Percentiles rank a stretch among this genome's conserved stretches.
These are phyloP conservation scores for Anthracocystis setariae DNA, from an alignment of 1,284 basidiomycete genomes.

Conservation along the genomic window DNA sequence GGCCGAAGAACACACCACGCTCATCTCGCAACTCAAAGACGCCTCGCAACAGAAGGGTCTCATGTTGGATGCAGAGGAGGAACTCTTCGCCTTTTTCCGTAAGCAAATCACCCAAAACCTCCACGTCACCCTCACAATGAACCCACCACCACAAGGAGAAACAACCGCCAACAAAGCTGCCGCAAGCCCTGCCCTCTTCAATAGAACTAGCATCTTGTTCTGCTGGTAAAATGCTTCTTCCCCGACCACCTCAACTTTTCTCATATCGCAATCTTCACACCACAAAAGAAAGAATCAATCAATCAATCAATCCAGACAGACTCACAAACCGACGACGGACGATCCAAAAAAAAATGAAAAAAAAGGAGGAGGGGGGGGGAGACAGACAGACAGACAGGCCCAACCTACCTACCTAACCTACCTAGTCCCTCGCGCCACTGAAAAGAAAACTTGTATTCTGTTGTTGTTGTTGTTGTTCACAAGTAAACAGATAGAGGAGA, in stretches of 20 bases:
- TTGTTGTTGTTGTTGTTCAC: too few species aligned
- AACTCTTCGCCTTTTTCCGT: slow-evolving; percentile 61
- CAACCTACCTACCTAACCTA: too few species aligned
- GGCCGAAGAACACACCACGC: slow-evolving; percentile 86
- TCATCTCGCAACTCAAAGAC: slow-evolving; percentile 99
- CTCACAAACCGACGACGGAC: too few species aligned
- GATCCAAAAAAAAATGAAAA: too few species aligned
- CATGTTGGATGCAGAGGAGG: slow-evolving; percentile 95
- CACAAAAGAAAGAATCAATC: not conserved
- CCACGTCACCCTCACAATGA: slow-evolving; percentile 88
- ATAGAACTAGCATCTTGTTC: slow-evolving; percentile 58
- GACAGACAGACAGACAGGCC: too few species aligned
- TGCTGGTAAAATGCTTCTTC: slow-evolving; percentile 40
- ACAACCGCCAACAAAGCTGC: slow-evolving; percentile 94
- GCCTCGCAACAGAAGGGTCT: slow-evolving; percentile 96
- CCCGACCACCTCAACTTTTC: too few species aligned
- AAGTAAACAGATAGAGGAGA: too few species aligned
- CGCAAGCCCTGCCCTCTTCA: slow-evolving; percentile 78
- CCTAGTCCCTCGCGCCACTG: too few species aligned
- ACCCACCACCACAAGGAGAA: slow-evolving; percentile 94
- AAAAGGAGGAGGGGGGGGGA: too few species aligned
- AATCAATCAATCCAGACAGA: too few species aligned
- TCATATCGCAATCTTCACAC: too few species aligned
- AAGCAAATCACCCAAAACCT: slow-evolving; percentile 58
- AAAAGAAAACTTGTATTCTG: too few species aligned